These are phyloP conservation scores for Penicillium nucicola DNA, from an alignment of 495 filamentous ascomycete species.

Conservation along the genomic window DNA sequence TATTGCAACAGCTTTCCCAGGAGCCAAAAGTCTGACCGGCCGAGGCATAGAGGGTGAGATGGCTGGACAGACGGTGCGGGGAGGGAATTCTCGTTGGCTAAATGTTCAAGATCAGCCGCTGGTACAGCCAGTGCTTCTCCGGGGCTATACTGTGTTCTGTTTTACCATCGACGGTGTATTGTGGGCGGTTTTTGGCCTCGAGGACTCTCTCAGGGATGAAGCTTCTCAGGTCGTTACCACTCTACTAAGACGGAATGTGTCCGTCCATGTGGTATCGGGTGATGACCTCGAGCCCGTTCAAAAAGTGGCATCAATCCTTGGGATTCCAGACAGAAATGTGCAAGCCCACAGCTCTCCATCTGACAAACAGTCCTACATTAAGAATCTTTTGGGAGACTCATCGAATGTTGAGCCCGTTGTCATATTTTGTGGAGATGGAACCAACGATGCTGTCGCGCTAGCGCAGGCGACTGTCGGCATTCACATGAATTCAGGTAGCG, in stretches of 20 bases:
- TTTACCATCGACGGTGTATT: constrained; percentile 52
- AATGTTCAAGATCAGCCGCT: constrained; percentile 26
- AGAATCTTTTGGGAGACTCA: constrained; percentile 27
- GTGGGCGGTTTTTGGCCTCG: constrained; percentile 56
- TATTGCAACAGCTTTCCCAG: constrained; percentile 26
- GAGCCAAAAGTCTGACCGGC: constrained; percentile 50
- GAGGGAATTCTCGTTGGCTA: constrained; percentile 67
- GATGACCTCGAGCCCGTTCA: constrained; percentile 62
- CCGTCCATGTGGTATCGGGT: constrained; percentile 64
- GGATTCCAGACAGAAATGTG: constrained; percentile 47
- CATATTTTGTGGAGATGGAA: constrained; percentile 75
- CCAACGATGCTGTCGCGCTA: constrained; percentile 75
- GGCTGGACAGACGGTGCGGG: constrained; percentile 39
- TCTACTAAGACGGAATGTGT: constrained; percentile 54
- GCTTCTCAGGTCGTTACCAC: constrained; percentile 43
- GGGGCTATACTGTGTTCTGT: constrained; percentile 60
- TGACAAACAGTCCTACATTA: constrained; percentile 63
- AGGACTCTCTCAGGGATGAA: constrained; percentile 58
- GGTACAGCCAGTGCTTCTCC: constrained; percentile 41
- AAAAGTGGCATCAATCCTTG: constrained; percentile 48
- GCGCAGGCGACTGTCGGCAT: constrained; percentile 71
- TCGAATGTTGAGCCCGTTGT: constrained; percentile 34
- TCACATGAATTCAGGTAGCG: constrained; percentile 59
- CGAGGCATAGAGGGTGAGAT: constrained; percentile 43
- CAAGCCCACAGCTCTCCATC: constrained; percentile 52